Base-by-base conservation (phyloP, 306 rosid genomes). In the Spatholobus suberectus region DNA sequence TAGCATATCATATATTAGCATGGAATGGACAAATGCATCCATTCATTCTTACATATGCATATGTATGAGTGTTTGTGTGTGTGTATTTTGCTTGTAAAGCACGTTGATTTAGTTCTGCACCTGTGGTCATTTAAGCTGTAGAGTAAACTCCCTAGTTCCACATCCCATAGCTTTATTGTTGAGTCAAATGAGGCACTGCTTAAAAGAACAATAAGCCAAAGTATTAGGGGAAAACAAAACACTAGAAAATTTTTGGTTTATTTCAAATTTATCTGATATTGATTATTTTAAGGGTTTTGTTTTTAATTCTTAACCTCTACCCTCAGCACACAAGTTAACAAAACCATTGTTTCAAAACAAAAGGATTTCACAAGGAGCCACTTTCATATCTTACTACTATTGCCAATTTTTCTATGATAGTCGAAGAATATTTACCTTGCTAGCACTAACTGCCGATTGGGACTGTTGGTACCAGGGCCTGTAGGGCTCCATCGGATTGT, bases 401-500 rank as follows among this genome's bases (percentile, higher is more conserved):
- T 38, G 65, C 32, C 13, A 40, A 71, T 24, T 68, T n/a, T 59
- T 17, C 17, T 29, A 21, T 12, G 12, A 63, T 40, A 27, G 70
- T 21, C 6, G 78, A 73, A 51, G 82, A 66, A 13, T 17, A 69
- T 26, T 85, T 85, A 90, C 92, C 94, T 90, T 51, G 92, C 94
- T 40, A 90, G 80, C 21, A 89, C 82, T 73, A 87, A 83, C 80
- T 85, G 85, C 66, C 84, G 89, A 76, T 77, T 89, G 37, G 94
- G 91, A 78, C 85, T 84, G 81, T 70, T 77, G 18, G 94, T 81
- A 76, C 89, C 84, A 2, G 91, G 84, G 66, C 94, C 94, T 27
- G 92, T 77, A 35, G 94, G 94, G 58, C 94, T 91, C 94, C 94
- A 91, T 18, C 91, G 86, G 78, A 89, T 89, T 20, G 94, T 89